Evolutionary conservation across 1,284 basidiomycete genomes (phyloP).

Genomic region (Spongiforma sp.): DNA sequence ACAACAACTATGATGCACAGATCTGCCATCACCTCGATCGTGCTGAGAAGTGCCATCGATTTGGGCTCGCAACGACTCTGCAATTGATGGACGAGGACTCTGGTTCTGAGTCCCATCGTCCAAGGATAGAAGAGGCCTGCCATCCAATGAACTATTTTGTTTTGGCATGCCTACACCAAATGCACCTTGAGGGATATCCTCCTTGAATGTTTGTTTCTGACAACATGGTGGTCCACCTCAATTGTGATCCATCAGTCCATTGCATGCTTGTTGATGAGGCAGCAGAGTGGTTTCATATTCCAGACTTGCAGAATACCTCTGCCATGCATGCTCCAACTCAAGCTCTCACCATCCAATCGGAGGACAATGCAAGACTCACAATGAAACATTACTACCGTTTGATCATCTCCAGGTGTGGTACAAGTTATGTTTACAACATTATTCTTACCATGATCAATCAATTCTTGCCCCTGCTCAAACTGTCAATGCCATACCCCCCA

Average conservation of each 20-base stretch:
- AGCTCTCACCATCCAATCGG: background rate
- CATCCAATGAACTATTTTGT: background rate
- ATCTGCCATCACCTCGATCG: constrained; percentile 27
- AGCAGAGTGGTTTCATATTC: background rate
- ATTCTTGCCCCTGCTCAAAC: background rate
- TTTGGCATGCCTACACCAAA: background rate
- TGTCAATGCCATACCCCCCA: background rate
- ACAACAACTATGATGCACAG: constrained; percentile 27
- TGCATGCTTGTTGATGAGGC: background rate
- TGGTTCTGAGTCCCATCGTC: background rate
- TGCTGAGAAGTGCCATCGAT: constrained; percentile 11
- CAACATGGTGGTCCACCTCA: background rate
- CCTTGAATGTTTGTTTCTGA: background rate
- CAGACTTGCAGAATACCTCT: background rate
- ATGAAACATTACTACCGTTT: background rate
- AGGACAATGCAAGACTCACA: background rate
- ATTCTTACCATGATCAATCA: background rate
- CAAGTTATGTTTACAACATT: background rate
- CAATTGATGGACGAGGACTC: background rate
- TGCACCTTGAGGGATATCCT: background rate
- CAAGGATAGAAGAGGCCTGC: background rate
- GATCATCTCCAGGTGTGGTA: background rate
- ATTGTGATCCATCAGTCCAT: background rate
- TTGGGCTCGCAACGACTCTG: constrained; percentile 1
- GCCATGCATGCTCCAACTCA: background rate